Evolutionary conservation across 257 asterid genomes (phyloP).

Genomic region (Fraxinus pennsylvanica): DNA sequence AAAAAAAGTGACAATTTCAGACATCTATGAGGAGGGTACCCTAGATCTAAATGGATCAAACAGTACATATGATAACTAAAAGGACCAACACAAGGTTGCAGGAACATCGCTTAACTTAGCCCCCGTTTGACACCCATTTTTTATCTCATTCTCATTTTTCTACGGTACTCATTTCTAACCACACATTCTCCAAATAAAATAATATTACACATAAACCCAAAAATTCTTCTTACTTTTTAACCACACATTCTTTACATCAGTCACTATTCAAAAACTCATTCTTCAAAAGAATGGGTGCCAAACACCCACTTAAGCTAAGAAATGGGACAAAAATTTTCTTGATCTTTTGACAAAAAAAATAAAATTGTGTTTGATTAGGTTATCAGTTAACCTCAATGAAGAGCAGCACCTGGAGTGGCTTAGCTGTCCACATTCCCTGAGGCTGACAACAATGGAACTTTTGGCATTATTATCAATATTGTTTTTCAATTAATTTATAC

Average conservation of each 20-base stretch:
- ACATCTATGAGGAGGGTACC: background rate
- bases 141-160: too few relatives aligned
- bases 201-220: too few relatives aligned
- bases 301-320: background rate
- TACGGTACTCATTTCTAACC: too few relatives aligned
- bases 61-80: too few relatives aligned
- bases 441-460: background rate
- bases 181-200: too few relatives aligned
- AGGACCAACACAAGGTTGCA: background rate
- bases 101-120: background rate
- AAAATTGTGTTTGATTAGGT: background rate
- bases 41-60: background rate
- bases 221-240: too few relatives aligned
- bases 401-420: background rate
- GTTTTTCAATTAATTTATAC: background rate
- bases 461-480: background rate
- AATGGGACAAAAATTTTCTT: background rate
- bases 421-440: background rate
- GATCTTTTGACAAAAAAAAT: background rate
- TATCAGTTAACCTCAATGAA: background rate
- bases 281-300: too few relatives aligned
- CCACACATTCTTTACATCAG: too few relatives aligned
- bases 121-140: too few relatives aligned
- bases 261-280: too few relatives aligned
- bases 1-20: background rate